phyloP scores from a whole-genome alignment of 257 asterid genomes.

The Solanum pimpinellifolium region DNA sequence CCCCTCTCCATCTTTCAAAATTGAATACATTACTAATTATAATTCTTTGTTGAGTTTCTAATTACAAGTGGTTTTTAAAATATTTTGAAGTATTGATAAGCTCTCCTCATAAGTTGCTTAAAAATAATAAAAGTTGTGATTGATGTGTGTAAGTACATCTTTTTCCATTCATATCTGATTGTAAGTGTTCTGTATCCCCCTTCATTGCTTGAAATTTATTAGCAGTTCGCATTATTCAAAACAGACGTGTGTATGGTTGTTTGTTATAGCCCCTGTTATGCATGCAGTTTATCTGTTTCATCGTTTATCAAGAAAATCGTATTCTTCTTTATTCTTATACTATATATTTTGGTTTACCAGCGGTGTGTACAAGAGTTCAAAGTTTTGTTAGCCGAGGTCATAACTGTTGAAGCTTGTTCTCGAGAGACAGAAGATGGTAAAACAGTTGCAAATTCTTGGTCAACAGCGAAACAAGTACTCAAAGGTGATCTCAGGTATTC shows the following conservation, averaged over 20 bases:
- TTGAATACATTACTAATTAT: background rate
- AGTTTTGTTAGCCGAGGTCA: slow-evolving; percentile 46
- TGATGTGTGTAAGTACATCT: background rate
- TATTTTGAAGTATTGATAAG: background rate
- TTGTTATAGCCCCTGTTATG: background rate
- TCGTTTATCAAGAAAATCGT: background rate
- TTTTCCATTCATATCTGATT: background rate
- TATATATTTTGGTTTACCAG: slow-evolving; percentile 18
- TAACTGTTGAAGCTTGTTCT: slow-evolving; percentile 54
- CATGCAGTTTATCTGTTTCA: background rate
- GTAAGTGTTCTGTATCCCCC: background rate
- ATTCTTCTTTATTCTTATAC: background rate
- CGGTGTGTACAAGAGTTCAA: slow-evolving; percentile 54
- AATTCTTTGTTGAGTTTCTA: background rate
- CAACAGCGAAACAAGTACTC: slow-evolving; percentile 66
- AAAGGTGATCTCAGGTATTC: slow-evolving; percentile 66
- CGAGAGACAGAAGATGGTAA: slow-evolving; percentile 70
- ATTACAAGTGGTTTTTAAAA: background rate
- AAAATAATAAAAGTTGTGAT: background rate
- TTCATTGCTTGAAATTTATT: background rate
- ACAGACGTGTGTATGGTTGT: background rate
- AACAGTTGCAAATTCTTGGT: slow-evolving; percentile 73
- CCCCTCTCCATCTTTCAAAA: background rate
- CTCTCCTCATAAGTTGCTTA: background rate
- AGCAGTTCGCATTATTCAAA: background rate